Conservation (phyloP, 116 monocot genomes). For the Zostera marina region DNA sequence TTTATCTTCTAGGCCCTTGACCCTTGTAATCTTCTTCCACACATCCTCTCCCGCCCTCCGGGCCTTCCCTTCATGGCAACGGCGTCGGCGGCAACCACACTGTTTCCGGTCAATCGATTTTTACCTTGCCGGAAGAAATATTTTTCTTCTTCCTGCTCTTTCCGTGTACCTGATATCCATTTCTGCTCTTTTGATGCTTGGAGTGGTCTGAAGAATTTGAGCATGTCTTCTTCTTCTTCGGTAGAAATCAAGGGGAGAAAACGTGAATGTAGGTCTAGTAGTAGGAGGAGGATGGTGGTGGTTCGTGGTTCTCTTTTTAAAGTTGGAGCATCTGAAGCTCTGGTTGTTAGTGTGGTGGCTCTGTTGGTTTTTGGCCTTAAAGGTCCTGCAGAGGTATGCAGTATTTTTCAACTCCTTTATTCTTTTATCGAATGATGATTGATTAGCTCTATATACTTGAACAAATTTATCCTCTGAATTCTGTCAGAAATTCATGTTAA, state of each 20-base stretch:
- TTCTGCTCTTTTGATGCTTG: conserved; percentile 13
- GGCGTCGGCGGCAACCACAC: conserved; percentile 2
- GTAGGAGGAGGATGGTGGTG: conserved; percentile 1
- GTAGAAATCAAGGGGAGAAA: conserved; percentile 13
- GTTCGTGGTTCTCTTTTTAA: conserved; percentile 82
- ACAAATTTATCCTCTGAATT: too few relatives aligned
- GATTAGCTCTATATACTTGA: too few relatives aligned
- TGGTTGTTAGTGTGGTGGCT: conserved; percentile 95
- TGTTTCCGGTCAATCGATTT: not conserved
- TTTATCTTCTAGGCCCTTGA: too few relatives aligned
- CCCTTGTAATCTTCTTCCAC: not conserved
- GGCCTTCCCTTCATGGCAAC: conserved; percentile 4
- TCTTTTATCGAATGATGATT: too few relatives aligned
- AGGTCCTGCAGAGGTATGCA: conserved; percentile 82
- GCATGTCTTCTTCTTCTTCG: not conserved
- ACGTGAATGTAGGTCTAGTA: conserved; percentile 25
- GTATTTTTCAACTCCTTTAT: too few relatives aligned
- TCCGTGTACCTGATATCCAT: not conserved
- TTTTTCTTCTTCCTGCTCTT: not conserved
- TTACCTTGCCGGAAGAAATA: not conserved
- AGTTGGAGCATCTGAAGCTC: conserved; percentile 88
- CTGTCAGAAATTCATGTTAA: too few relatives aligned
- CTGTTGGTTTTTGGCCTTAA: conserved; percentile 93
- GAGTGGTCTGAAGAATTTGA: conserved; percentile 27
- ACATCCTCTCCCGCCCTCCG: not conserved